Evolutionary conservation across 2,329 filamentous ascomycete genomes (phyloP), one percentile per base, ranked within the genome.

Genomic region (Tolypocladium paradoxum): DNA sequence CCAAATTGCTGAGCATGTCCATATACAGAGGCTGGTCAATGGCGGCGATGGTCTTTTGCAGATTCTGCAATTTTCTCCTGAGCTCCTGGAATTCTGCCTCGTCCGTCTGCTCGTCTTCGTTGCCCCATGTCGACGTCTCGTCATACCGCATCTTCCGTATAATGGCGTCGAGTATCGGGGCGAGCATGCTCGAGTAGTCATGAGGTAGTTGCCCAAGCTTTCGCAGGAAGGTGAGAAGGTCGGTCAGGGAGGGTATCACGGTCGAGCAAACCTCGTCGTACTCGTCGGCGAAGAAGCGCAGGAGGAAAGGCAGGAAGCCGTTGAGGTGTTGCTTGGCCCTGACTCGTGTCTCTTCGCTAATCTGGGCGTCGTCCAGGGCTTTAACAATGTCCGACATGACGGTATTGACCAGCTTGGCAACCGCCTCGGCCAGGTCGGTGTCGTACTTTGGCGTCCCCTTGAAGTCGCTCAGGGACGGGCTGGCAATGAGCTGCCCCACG

Each of bases 261-360:
- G 90, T 93, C 36, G 91, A 95, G 75, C 93, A 97, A 60, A 99
- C 86, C 73, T 99, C 93, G 69, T 99, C 93, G 68, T 95, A 99
- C 66, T 99, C 91, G 69, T 99, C 93, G 27, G 90, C 88, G 72
- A 99, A 96, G 75, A 96, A 96, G 38, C 92, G 88, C 50, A 99
- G 76, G 14, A 97, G 78, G 60, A 91, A 86, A 0, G 91, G 90
- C 31, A 96, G 75, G 67, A 97, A 97, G 40, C 82, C 81, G 64
- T 87, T 87, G 51, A 97, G 76, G 55, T 95, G 81, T 61, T 87
- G 84, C 61, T 93, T 90, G 50, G 93, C 92, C 61, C 84, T 87
- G 47, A 80, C 77, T 61, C 82, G 84, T 29, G 83, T 85, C 45
- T 83, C 77, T 31, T 83, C 76, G 57, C 82, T 79, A 45, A 79